phyloP scores from a whole-genome alignment of 2,329 filamentous ascomycete species.

The Colletotrichum australisinense region DNA sequence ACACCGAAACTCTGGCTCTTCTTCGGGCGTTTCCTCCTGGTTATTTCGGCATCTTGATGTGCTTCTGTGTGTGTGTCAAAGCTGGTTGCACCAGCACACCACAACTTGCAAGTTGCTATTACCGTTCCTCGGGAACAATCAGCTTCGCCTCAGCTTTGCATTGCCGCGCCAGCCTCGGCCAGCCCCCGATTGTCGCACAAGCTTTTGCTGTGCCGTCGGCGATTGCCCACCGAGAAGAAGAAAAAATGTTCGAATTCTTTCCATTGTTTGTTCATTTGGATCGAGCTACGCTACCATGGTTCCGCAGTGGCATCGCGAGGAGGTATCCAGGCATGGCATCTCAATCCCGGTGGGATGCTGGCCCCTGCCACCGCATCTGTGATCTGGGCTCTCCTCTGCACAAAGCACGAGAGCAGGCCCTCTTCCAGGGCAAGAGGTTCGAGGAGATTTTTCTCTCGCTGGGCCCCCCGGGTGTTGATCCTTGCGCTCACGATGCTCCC shows the following conservation, averaged over 20 bases:
- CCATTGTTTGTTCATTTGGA: background rate
- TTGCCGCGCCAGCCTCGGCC: constrained; percentile 25
- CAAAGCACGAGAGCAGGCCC: background rate
- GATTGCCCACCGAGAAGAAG: background rate
- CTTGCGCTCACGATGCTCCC: constrained; percentile 16
- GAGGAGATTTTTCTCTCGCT: constrained; percentile 13
- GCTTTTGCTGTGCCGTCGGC: constrained; percentile 16
- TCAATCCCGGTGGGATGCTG: constrained; percentile 4
- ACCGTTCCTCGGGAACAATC: background rate
- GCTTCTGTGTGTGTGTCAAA: background rate
- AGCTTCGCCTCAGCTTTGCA: constrained; percentile 25
- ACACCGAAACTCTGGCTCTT: constrained; percentile 21
- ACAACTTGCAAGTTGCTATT: background rate
- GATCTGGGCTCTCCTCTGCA: constrained; percentile 1
- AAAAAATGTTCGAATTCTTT: background rate
- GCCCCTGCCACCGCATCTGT: constrained; percentile 4
- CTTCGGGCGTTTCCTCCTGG: constrained; percentile 20
- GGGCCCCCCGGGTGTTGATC: constrained; percentile 4
- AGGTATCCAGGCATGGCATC: background rate
- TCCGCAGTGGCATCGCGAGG: background rate
- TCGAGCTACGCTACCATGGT: background rate
- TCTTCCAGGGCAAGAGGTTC: background rate
- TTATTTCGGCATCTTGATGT: constrained; percentile 5
- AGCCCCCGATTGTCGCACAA: constrained; percentile 19
- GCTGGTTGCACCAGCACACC: background rate